Conservation (phyloP, 179 eudicot genomes). For the Nepenthes alata region DNA sequence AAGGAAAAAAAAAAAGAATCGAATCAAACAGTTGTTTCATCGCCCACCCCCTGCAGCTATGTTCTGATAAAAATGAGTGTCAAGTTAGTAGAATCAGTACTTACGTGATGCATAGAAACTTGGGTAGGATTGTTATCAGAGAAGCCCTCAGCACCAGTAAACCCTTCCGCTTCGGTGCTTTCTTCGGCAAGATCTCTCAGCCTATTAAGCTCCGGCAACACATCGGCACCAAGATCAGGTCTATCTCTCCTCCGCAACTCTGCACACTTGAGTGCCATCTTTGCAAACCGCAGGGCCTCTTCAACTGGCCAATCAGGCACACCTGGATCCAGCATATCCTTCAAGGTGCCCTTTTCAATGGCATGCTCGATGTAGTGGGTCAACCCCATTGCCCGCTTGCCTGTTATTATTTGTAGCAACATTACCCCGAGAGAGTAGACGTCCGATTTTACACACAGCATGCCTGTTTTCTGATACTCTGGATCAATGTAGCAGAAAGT, state of each 20-base stretch:
- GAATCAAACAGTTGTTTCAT: too few species aligned
- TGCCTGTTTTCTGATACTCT: conserved; percentile 40
- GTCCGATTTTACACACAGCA: conserved; percentile 34
- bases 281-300: conserved; percentile 20
- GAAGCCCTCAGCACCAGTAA: conserved; percentile 8
- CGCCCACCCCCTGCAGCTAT: too few species aligned
- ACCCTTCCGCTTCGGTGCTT: conserved; percentile 18
- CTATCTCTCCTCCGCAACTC: conserved; percentile 31
- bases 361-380: conserved; percentile 22
- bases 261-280: conserved; percentile 22
- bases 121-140: conserved; percentile 9
- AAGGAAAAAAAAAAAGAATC: too few species aligned
- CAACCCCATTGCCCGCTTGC: conserved; percentile 30
- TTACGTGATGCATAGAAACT: conserved; percentile 14
- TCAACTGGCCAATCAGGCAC: conserved; percentile 28
- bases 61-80: not conserved
- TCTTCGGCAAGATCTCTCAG: conserved; percentile 22
- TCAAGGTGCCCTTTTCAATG: conserved; percentile 17
- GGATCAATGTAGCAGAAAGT: conserved; percentile 44
- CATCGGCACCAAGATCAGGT: conserved; percentile 26
- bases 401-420: conserved; percentile 25
- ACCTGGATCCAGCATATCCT: conserved; percentile 17
- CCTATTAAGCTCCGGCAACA: conserved; percentile 23
- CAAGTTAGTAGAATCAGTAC: conserved; percentile 4
- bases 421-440: conserved; percentile 33